A percentile compares a stretch with the other conserved stretches of the same genome.
phyloP scores from a whole-genome alignment of 352 stramenopile species.

The Thalassiosira hispida region DNA sequence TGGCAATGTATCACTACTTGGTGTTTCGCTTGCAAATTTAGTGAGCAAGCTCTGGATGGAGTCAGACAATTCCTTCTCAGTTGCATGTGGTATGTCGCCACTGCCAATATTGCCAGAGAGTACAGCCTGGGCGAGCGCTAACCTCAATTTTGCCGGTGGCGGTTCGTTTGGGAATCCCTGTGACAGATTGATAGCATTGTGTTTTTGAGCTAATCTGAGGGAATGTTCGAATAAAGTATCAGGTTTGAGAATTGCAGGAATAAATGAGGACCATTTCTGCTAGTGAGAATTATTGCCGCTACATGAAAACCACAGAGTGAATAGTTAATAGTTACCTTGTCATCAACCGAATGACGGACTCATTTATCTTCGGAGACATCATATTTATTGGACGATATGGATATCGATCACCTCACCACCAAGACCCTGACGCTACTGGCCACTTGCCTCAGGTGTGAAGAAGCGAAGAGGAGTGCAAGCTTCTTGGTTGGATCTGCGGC shows the following conservation, averaged over 20 bases:
- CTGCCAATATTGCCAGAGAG: conserved; percentile 51
- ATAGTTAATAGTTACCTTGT: too few species aligned
- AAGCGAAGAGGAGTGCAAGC: too few species aligned
- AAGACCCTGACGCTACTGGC: too few species aligned
- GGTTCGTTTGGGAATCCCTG: conserved; percentile 87
- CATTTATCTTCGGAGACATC: conserved; percentile 10
- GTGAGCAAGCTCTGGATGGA: conserved; percentile 29
- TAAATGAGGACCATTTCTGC: too few species aligned
- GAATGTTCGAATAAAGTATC: conserved; percentile 76
- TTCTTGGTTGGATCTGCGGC: too few species aligned
- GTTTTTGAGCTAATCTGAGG: conserved; percentile 87
- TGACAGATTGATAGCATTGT: conserved; percentile 91
- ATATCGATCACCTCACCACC: too few species aligned
- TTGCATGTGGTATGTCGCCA: conserved; percentile 20
- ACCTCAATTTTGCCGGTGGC: conserved; percentile 54
- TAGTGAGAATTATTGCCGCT: too few species aligned
- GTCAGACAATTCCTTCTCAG: conserved; percentile 28
- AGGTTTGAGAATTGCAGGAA: too few species aligned
- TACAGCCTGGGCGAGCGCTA: conserved; percentile 63
- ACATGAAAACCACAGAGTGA: too few species aligned
- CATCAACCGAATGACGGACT: conserved; percentile 27
- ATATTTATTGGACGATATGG: too few species aligned
- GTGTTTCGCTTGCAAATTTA: conserved; percentile 1
- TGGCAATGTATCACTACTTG: conserved; percentile 2
- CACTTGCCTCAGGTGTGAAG: too few species aligned